These are phyloP conservation scores for Lipomyces yamanashiensis DNA, from an alignment of 805 yeast species.

Conservation along the genomic window DNA sequence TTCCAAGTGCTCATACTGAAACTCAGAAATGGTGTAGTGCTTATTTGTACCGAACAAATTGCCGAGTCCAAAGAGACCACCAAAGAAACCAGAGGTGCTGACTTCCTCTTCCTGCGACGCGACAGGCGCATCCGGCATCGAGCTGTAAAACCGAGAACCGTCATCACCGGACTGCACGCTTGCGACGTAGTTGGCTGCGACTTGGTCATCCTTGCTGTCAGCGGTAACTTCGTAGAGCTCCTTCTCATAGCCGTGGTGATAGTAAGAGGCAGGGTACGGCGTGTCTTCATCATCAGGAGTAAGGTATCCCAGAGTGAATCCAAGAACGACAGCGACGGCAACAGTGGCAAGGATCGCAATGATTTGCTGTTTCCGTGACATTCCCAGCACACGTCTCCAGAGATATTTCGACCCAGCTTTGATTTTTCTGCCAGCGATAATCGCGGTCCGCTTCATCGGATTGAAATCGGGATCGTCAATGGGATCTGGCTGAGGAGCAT, in stretches of 20 bases:
- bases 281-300: conserved; percentile 35
- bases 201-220: conserved; percentile 10
- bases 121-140: conserved; percentile 20
- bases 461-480: conserved; percentile 13
- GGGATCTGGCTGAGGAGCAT: conserved; percentile 24
- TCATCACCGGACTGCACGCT: conserved; percentile 4
- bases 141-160: conserved; percentile 13
- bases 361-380: conserved; percentile 28
- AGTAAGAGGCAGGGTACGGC: conserved; percentile 30
- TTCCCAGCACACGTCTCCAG: conserved; percentile 25
- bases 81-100: conserved; percentile 24
- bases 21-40: conserved; percentile 25
- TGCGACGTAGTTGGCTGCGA: conserved; percentile 10
- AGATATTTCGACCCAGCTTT: background rate
- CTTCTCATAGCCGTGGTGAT: conserved; percentile 15
- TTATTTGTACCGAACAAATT: conserved; percentile 20
- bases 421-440: conserved; percentile 5
- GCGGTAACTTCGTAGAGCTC: conserved; percentile 13
- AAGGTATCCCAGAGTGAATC: conserved; percentile 32
- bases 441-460: conserved; percentile 12
- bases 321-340: conserved; percentile 27
- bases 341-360: conserved; percentile 21
- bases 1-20: conserved; percentile 24
- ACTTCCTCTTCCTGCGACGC: conserved; percentile 9
- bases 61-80: conserved; percentile 27